Evolutionary conservation across 768 basidiomycete species (phyloP).

Genomic region (Termitomyces sp.): DNA sequence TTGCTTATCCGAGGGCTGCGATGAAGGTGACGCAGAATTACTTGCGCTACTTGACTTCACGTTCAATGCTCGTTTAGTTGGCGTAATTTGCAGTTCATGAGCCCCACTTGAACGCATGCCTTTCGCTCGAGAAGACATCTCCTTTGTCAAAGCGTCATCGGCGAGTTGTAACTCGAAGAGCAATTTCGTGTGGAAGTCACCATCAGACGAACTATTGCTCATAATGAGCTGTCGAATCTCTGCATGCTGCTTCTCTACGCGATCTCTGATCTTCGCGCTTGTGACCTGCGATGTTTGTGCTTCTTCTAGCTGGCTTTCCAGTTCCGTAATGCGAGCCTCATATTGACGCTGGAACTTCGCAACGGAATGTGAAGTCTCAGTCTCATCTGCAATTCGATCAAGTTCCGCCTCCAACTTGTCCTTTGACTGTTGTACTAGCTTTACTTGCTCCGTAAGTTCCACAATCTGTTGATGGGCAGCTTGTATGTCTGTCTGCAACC

Average conservation of each 20-base stretch:
- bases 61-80: slow-evolving; percentile 37
- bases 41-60: slow-evolving; percentile 21
- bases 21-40: slow-evolving; percentile 24
- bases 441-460: slow-evolving; percentile 49
- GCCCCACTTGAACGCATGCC: slow-evolving; percentile 26
- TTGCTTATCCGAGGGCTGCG: slow-evolving; percentile 40
- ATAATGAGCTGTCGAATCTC: slow-evolving; percentile 66
- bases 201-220: slow-evolving; percentile 51
- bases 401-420: slow-evolving; percentile 63
- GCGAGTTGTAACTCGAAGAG: slow-evolving; percentile 57
- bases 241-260: slow-evolving; percentile 63
- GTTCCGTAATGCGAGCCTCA: slow-evolving; percentile 52
- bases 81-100: slow-evolving; percentile 36
- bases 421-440: slow-evolving; percentile 53
- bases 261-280: slow-evolving; percentile 51
- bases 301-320: slow-evolving; percentile 59
- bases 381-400: slow-evolving; percentile 57
- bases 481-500: slow-evolving; percentile 59
- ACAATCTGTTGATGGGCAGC: slow-evolving; percentile 47
- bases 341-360: slow-evolving; percentile 62
- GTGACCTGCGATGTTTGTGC: slow-evolving; percentile 44
- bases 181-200: slow-evolving; percentile 54
- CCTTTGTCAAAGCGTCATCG: slow-evolving; percentile 52
- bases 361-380: slow-evolving; percentile 45
- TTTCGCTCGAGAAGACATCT: slow-evolving; percentile 37